These are phyloP conservation scores for Rhododendron kiyosumense DNA, from an alignment of 148 eudicot genomes.

Conservation along the genomic window DNA sequence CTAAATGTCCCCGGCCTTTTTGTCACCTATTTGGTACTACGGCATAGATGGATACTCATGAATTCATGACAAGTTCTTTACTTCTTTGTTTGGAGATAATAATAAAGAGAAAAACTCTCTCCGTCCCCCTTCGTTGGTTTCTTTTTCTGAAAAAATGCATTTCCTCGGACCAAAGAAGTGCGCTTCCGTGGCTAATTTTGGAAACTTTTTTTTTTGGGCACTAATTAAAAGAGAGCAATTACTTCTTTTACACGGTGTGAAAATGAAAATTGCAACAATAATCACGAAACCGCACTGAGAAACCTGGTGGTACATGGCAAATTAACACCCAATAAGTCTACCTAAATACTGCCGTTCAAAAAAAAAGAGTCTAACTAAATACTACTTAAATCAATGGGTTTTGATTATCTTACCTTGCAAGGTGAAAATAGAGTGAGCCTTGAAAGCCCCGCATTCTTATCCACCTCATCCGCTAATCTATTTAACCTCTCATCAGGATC, in stretches of 20 bases:
- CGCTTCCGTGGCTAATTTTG: not conserved
- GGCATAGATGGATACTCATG: not conserved
- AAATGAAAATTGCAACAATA: not conserved
- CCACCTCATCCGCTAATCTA: constrained; percentile 77
- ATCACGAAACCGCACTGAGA: not conserved
- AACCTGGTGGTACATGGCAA: not conserved
- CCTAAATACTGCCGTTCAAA: not conserved
- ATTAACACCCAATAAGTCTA: not conserved
- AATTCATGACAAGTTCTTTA: not conserved
- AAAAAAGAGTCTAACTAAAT: not conserved
- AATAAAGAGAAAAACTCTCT: not conserved
- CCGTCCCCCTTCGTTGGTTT: not conserved
- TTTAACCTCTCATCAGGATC: constrained; percentile 68
- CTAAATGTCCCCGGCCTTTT: not conserved
- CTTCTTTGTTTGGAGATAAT: not conserved
- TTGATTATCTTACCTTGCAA: constrained; percentile 64
- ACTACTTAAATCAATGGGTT: not conserved
- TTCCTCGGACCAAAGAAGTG: not conserved
- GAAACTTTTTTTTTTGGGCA: not conserved
- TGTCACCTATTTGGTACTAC: not conserved
- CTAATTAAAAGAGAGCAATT: not conserved
- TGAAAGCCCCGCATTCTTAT: constrained; percentile 67
- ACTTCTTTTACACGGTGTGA: not conserved
- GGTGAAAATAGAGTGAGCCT: constrained; percentile 94
- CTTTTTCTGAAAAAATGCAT: not conserved